These are phyloP conservation scores for Coemansia sp. DNA, from an alignment of 192 early-diverging fungal species.

Conservation along the genomic window DNA sequence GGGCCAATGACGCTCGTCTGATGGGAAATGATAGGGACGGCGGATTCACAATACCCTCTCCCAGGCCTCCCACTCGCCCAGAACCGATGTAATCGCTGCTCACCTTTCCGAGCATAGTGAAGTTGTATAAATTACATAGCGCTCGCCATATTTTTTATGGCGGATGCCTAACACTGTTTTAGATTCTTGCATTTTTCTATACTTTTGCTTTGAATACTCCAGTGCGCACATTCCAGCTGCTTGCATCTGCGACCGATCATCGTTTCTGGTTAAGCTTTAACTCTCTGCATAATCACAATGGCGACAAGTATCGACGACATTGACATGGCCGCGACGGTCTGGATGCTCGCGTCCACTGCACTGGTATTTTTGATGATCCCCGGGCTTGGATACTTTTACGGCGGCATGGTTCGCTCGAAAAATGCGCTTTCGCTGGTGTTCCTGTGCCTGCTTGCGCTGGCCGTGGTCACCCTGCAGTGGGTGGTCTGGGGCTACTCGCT, in stretches of 20 bases:
- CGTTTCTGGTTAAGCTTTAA: not conserved
- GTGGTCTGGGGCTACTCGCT: slow-evolving; percentile 72
- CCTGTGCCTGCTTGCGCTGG: slow-evolving; percentile 67
- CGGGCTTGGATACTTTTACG: slow-evolving; percentile 75
- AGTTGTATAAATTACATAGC: not conserved
- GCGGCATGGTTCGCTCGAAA: slow-evolving; percentile 72
- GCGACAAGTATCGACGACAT: slow-evolving; percentile 29
- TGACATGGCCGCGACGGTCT: slow-evolving; percentile 68
- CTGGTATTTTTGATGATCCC: slow-evolving; percentile 78
- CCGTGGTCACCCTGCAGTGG: slow-evolving; percentile 73
- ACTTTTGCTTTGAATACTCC: too few species aligned
- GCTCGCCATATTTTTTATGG: not conserved
- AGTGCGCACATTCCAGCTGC: not conserved
- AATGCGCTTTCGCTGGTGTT: slow-evolving; percentile 78
- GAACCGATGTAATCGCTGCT: not conserved
- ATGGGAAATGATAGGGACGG: not conserved
- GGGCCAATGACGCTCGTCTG: not conserved
- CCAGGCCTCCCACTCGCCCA: not conserved
- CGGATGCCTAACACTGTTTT: too few species aligned
- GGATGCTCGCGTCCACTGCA: slow-evolving; percentile 66
- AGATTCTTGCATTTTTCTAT: not conserved
- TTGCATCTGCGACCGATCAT: not conserved
- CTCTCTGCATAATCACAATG: not conserved
- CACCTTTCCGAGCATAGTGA: not conserved
- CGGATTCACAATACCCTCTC: not conserved